A percentile compares a stretch with the other conserved stretches of the same genome.
These are phyloP conservation scores for Colletotrichum melonis DNA, from an alignment of 2,329 filamentous ascomycete genomes.

Conservation along the genomic window DNA sequence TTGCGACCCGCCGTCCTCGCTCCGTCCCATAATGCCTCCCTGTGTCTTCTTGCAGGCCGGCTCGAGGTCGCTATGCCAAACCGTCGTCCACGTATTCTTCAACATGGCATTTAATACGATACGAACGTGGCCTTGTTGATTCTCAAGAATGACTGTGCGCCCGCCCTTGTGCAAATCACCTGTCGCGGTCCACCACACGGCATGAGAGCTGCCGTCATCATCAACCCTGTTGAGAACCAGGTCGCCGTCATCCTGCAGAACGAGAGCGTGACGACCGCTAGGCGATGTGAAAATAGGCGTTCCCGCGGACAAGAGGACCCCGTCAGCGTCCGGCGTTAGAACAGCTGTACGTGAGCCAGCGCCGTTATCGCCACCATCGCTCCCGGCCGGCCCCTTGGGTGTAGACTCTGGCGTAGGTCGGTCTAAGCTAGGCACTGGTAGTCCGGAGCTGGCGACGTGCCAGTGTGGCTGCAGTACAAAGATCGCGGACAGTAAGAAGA, in stretches of 20 bases:
- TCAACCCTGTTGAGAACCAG: constrained; percentile 26
- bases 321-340: constrained; percentile 15
- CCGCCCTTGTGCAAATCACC: constrained; percentile 20
- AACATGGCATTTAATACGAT: constrained; percentile 18
- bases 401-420: background rate
- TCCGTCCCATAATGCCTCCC: background rate
- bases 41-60: constrained; percentile 3
- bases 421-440: constrained; percentile 1
- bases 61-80: constrained; percentile 36
- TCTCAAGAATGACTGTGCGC: constrained; percentile 17
- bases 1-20: background rate
- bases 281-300: constrained; percentile 23
- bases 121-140: constrained; percentile 4
- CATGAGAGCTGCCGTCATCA: constrained; percentile 7
- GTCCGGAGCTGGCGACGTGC: constrained; percentile 2
- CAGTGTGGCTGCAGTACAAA: constrained; percentile 18
- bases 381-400: background rate
- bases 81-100: constrained; percentile 22
- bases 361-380: background rate
- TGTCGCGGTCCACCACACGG: constrained; percentile 35
- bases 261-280: constrained; percentile 22
- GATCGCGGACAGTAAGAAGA: constrained; percentile 14
- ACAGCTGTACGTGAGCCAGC: background rate
- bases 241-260: constrained; percentile 32
- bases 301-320: constrained; percentile 21